These are phyloP conservation scores for Mycogone perniciosa DNA, from an alignment of 2,329 filamentous ascomycete genomes.

Conservation along the genomic window DNA sequence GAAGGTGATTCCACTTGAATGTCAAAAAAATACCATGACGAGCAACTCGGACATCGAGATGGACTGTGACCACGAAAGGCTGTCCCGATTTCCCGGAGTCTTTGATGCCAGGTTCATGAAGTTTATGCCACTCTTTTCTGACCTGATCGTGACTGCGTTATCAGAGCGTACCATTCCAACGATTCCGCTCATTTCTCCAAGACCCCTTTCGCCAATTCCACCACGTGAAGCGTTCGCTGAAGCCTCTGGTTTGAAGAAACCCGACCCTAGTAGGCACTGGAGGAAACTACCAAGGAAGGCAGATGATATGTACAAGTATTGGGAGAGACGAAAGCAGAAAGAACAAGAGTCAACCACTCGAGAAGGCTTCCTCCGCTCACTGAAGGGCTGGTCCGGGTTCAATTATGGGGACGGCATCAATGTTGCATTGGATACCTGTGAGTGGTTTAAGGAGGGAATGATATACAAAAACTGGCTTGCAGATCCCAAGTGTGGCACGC, in stretches of 20 bases:
- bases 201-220: conserved; percentile 2
- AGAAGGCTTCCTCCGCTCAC: conserved; percentile 12
- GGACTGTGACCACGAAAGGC: conserved; percentile 16
- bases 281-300: not conserved
- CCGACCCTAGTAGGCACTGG: not conserved
- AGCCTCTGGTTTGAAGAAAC: not conserved
- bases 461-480: conserved; percentile 16
- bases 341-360: not conserved
- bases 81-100: conserved; percentile 15
- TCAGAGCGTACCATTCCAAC: conserved; percentile 5
- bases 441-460: conserved; percentile 14
- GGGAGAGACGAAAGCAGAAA: not conserved
- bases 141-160: conserved; percentile 1
- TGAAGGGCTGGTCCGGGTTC: conserved; percentile 13
- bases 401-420: conserved; percentile 13
- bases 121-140: conserved; percentile 12
- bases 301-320: conserved; percentile 1
- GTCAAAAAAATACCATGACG: not conserved
- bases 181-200: not conserved
- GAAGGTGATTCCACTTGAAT: conserved; percentile 1
- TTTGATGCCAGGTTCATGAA: conserved; percentile 13
- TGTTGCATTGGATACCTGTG: conserved; percentile 14
- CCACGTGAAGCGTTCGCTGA: not conserved
- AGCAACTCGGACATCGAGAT: conserved; percentile 9
- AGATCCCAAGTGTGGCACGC: conserved; percentile 7